phyloP scores from a whole-genome alignment of 78 protist species.

The slime mould (Dictyostelium discoideum) region DNA sequence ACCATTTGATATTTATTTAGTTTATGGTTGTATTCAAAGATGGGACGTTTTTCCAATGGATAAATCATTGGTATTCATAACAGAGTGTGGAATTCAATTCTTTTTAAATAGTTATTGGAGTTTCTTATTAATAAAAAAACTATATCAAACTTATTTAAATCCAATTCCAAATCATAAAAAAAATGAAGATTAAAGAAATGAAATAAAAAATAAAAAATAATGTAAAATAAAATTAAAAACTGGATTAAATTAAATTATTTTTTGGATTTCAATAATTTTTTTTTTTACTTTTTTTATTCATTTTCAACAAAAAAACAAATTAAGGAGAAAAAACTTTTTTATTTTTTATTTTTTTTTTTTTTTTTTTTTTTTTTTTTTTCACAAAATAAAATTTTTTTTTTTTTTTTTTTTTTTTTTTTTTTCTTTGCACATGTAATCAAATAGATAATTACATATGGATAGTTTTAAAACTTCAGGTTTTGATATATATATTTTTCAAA shows the following conservation, averaged over 20 bases:
- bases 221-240: too few species aligned
- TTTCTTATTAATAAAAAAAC: not conserved
- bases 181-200: not conserved
- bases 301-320: not conserved
- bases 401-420: not conserved
- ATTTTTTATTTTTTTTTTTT: not conserved
- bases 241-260: too few species aligned
- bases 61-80: slow-evolving; percentile 9
- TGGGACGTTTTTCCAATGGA: slow-evolving; percentile 8
- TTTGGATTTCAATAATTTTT: not conserved
- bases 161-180: not conserved
- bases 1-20: not conserved
- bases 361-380: not conserved
- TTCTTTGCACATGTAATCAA: not conserved
- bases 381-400: not conserved
- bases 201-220: not conserved
- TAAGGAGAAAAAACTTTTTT: not conserved
- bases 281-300: not conserved
- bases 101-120: slow-evolving; percentile 26
- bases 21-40: not conserved
- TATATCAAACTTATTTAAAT: not conserved
- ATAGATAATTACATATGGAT: not conserved
- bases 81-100: not conserved
- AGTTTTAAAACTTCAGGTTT: not conserved
- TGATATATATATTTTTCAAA: not conserved